These are phyloP conservation scores for Trichosporon asahii DNA, from an alignment of 1,284 basidiomycete species.

Conservation along the genomic window DNA sequence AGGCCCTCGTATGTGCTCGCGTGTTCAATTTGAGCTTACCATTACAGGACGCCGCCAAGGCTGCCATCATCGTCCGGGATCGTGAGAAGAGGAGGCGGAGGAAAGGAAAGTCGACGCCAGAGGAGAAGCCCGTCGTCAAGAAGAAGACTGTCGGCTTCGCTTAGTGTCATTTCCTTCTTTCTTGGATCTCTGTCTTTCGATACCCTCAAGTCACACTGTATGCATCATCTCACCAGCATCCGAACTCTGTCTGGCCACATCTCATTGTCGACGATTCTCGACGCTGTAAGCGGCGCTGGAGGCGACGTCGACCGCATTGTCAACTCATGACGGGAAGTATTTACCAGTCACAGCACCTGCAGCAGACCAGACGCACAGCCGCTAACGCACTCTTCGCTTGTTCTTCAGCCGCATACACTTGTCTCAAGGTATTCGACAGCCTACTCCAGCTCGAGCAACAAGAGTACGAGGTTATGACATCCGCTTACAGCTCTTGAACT, in stretches of 20 bases:
- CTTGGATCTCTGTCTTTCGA: background rate
- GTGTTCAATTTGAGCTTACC: background rate
- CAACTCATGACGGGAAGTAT: too few species aligned
- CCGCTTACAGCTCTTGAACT: too few species aligned
- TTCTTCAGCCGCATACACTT: too few species aligned
- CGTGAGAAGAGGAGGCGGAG: conserved; percentile 1
- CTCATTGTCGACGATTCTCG: too few species aligned
- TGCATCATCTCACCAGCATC: conserved; percentile 4
- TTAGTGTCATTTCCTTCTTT: background rate
- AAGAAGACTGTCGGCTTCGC: conserved; percentile 5
- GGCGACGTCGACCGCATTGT: too few species aligned
- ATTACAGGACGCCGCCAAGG: background rate
- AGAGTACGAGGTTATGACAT: too few species aligned
- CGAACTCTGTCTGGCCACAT: background rate
- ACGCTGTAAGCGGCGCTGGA: too few species aligned
- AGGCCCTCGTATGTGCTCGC: conserved; percentile 30
- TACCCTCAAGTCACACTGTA: conserved; percentile 5
- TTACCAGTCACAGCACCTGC: too few species aligned
- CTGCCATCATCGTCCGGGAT: conserved; percentile 7
- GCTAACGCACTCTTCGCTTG: too few species aligned
- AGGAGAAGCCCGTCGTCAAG: conserved; percentile 1
- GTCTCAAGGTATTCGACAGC: too few species aligned
- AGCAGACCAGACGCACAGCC: too few species aligned
- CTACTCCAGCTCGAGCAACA: too few species aligned
- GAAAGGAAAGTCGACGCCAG: background rate